These are phyloP conservation scores for Trifolium dubium DNA, from an alignment of 306 rosid genomes.

Conservation along the genomic window DNA sequence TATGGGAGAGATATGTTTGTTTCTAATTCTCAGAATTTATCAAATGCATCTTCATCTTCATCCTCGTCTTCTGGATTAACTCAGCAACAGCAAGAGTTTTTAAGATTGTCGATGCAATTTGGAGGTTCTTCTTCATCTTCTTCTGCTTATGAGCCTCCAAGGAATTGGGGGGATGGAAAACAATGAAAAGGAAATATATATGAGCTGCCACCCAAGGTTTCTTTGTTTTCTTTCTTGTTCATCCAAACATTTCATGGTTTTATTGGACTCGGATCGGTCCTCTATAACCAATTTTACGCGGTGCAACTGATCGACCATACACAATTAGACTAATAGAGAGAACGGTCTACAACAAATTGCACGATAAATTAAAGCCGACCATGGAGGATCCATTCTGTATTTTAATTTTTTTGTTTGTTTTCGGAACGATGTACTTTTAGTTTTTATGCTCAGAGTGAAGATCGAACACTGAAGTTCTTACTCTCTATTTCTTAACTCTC, in stretches of 20 bases:
- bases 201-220: background rate
- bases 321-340: background rate
- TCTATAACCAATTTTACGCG: background rate
- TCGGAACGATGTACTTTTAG: background rate
- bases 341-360: background rate
- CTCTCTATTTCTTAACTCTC: too few relatives aligned
- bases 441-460: too few relatives aligned
- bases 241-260: slow-evolving; percentile 18
- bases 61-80: slow-evolving; percentile 42
- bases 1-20: slow-evolving; percentile 40
- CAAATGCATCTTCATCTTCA: slow-evolving; percentile 19
- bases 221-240: background rate
- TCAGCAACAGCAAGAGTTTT: slow-evolving; percentile 47
- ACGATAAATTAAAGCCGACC: too few relatives aligned
- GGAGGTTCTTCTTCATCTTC: slow-evolving; percentile 56
- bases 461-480: too few relatives aligned
- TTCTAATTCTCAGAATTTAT: background rate
- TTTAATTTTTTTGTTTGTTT: too few relatives aligned
- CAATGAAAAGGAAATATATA: background rate
- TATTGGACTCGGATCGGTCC: background rate
- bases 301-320: background rate
- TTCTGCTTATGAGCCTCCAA: slow-evolving; percentile 34
- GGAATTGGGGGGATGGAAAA: slow-evolving; percentile 45
- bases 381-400: background rate
- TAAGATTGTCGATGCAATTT: slow-evolving; percentile 47